A percentile compares a stretch with the other conserved stretches of the same genome.
phyloP scores from a whole-genome alignment of 2,329 filamentous ascomycete genomes.

The Pestalotiopsis sp. region DNA sequence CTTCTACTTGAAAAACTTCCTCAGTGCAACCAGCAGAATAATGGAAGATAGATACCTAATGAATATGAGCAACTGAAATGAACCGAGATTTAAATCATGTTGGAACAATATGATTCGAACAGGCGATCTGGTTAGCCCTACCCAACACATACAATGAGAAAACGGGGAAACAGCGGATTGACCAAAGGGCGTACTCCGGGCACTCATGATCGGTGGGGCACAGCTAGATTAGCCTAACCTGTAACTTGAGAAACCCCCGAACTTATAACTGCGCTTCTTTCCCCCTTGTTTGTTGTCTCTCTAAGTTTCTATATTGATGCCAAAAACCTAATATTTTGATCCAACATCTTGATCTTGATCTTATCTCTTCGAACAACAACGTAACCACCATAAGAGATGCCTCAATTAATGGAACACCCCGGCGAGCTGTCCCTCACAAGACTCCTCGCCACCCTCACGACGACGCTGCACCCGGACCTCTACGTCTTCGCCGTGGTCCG shows the following conservation, averaged over 20 bases:
- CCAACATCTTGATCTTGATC: not conserved
- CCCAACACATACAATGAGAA: no score
- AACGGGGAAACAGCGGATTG: not conserved
- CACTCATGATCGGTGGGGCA: not conserved
- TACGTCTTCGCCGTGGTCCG: conserved; percentile 2
- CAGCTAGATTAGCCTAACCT: not conserved
- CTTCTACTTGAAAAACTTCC: no score
- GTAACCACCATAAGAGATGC: not conserved
- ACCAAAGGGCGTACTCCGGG: not conserved
- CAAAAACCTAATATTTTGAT: not conserved
- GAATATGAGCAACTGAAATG: fast-evolving
- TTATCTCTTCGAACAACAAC: not conserved
- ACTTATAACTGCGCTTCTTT: no score
- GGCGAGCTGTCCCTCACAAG: not conserved
- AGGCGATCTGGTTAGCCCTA: no score
- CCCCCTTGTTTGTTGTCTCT: no score
- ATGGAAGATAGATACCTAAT: no score
- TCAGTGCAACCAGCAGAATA: no score
- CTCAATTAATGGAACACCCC: not conserved
- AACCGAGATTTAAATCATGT: no score
- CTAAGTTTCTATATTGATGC: no score
- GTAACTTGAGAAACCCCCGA: no score
- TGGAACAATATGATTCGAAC: no score
- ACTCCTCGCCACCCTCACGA: not conserved
- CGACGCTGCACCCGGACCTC: not conserved